Evolutionary conservation across 306 rosid species (phyloP).

Genomic region (Vigna mungo): DNA sequence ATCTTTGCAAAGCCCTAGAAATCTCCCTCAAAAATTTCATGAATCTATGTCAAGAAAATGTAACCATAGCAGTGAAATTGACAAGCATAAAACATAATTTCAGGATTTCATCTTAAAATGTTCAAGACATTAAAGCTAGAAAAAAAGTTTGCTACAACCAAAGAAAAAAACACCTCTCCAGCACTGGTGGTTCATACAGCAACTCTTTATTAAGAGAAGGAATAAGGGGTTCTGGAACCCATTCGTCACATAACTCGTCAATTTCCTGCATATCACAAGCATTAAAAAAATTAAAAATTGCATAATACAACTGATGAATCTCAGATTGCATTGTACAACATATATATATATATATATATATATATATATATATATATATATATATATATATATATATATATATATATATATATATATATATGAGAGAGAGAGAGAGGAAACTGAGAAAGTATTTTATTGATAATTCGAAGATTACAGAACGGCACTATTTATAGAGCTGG

Average conservation of each 20-base stretch:
- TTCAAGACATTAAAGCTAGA: constrained; percentile 8
- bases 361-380: no score
- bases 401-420: no score
- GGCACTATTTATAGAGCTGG: no score
- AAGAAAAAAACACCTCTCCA: constrained; percentile 78
- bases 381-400: no score
- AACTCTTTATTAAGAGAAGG: constrained; percentile 75
- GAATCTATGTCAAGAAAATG: constrained; percentile 32
- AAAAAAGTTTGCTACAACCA: constrained; percentile 12
- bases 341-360: no score
- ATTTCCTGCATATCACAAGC: constrained; percentile 70
- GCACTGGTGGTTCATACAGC: constrained; percentile 80
- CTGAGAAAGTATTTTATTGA: no score
- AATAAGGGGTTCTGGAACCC: constrained; percentile 97
- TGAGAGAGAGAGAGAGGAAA: no score
- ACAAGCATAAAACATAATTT: constrained; percentile 26
- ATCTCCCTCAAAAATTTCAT: constrained; percentile 11
- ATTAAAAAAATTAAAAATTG: constrained; percentile 10
- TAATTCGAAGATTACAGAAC: no score
- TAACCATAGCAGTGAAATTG: constrained; percentile 31
- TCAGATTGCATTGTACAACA: constrained; percentile 3
- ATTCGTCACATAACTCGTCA: constrained; percentile 91
- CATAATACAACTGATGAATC: constrained; percentile 10
- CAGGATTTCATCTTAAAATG: constrained; percentile 2
- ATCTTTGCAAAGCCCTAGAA: constrained; percentile 17